These are phyloP conservation scores for Podosphaera leucotricha DNA, from an alignment of 2,329 filamentous ascomycete genomes.

Conservation along the genomic window DNA sequence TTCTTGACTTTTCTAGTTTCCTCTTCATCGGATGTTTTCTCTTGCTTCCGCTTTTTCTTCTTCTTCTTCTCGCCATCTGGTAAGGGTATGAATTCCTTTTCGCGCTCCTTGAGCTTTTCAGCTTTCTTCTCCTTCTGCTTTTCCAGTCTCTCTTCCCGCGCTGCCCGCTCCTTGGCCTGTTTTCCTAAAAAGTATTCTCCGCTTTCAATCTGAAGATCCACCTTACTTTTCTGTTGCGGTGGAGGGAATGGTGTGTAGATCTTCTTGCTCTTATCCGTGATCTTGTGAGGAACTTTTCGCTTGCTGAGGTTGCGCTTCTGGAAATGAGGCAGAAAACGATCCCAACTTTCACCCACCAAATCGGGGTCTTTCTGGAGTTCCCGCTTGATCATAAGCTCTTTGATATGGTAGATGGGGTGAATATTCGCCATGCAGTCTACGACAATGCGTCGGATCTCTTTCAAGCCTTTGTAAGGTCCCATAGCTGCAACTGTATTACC, in stretches of 20 bases:
- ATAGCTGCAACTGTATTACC: constrained; percentile 87
- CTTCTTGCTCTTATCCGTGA: constrained; percentile 88
- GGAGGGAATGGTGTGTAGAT: constrained; percentile 93
- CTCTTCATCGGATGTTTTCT: constrained; percentile 7
- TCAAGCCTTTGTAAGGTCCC: constrained; percentile 79
- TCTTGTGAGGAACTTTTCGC: constrained; percentile 56
- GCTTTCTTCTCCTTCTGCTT: constrained; percentile 71
- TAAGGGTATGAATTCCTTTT: constrained; percentile 70
- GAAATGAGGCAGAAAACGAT: constrained; percentile 89
- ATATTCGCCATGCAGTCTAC: constrained; percentile 96
- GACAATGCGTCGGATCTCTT: constrained; percentile 71
- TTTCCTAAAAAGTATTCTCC: constrained; percentile 94
- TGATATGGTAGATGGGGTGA: constrained; percentile 78
- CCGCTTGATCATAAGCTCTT: constrained; percentile 82
- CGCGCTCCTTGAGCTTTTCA: constrained; percentile 65
- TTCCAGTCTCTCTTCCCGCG: constrained; percentile 57
- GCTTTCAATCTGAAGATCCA: constrained; percentile 91
- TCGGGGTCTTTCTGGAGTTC: constrained; percentile 78
- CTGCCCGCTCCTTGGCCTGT: constrained; percentile 68
- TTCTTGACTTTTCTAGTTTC: constrained; percentile 8
- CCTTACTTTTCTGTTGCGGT: constrained; percentile 93
- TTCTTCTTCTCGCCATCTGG: constrained; percentile 39
- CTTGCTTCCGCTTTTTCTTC: constrained; percentile 25
- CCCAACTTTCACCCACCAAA: constrained; percentile 75
- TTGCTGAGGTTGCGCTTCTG: constrained; percentile 81